Conservation (phyloP, 805 yeast species). For the Maudiozyma barnettii region DNA sequence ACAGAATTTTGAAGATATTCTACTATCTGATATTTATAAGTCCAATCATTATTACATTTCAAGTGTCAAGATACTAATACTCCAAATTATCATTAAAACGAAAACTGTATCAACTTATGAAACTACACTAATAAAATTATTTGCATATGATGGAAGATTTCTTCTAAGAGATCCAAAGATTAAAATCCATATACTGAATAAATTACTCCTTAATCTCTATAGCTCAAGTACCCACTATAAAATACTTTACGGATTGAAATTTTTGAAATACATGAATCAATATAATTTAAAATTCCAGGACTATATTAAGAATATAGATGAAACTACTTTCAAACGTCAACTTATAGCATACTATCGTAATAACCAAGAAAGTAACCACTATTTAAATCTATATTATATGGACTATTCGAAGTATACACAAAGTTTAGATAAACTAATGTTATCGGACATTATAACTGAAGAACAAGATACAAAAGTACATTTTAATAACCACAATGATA, state of each 20-base stretch:
- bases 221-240: constrained; percentile 13
- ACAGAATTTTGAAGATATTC: constrained; percentile 11
- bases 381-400: constrained; percentile 12
- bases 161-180: constrained; percentile 12
- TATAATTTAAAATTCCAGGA: constrained; percentile 15
- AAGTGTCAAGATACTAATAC: constrained; percentile 20
- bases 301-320: constrained; percentile 19
- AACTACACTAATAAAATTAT: constrained; percentile 12
- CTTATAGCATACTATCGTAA: constrained; percentile 3
- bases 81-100: constrained; percentile 21
- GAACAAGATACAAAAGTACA: neutral
- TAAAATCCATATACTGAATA: constrained; percentile 16
- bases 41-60: constrained; percentile 17
- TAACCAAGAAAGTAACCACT: neutral
- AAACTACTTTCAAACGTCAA: constrained; percentile 12
- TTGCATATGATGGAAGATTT: constrained; percentile 21
- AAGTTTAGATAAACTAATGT: constrained; percentile 15
- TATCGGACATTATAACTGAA: constrained; percentile 8
- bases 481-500: neutral
- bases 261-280: constrained; percentile 22
- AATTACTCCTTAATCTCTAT: constrained; percentile 21
- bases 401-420: constrained; percentile 11
- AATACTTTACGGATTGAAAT: constrained; percentile 23
- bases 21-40: constrained; percentile 18
- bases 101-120: constrained; percentile 7